phyloP scores from a whole-genome alignment of 225 moss, liverwort and hornwort species.

The Thuidium tamariscinum region DNA sequence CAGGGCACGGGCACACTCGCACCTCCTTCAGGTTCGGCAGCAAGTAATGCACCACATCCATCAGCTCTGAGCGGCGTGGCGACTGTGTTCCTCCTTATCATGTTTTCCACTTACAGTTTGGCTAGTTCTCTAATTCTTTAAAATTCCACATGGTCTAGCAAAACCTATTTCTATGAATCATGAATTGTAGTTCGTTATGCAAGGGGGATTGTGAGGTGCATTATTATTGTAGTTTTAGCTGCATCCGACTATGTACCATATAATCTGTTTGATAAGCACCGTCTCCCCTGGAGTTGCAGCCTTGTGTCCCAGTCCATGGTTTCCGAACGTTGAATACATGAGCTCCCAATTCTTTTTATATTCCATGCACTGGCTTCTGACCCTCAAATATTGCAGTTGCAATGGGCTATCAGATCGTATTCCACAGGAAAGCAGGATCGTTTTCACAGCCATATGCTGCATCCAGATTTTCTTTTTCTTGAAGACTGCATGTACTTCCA shows the following conservation, averaged over 20 bases:
- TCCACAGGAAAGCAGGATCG: not conserved
- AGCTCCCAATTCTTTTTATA: not conserved
- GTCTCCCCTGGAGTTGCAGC: constrained; percentile 4
- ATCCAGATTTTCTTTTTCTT: not conserved
- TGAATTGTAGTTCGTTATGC: not conserved
- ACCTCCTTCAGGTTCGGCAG: not conserved
- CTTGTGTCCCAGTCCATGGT: not conserved
- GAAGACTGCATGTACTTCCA: no score
- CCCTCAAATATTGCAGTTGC: not conserved
- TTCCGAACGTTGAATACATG: not conserved
- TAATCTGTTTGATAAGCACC: not conserved
- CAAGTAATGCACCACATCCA: not conserved
- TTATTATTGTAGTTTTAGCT: not conserved
- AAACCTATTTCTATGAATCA: not conserved
- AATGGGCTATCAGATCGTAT: not conserved
- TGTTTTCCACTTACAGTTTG: not conserved
- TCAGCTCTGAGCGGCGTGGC: not conserved
- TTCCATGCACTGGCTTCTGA: not conserved
- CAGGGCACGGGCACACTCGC: not conserved
- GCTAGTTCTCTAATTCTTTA: not conserved
- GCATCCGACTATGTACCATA: not conserved
- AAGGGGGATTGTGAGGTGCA: not conserved
- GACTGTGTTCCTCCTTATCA: not conserved
- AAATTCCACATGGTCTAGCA: not conserved
- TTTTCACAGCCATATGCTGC: not conserved